Evolutionary conservation across 805 yeast species (phyloP).

Genomic region (Yamadazyma kitorensis): DNA sequence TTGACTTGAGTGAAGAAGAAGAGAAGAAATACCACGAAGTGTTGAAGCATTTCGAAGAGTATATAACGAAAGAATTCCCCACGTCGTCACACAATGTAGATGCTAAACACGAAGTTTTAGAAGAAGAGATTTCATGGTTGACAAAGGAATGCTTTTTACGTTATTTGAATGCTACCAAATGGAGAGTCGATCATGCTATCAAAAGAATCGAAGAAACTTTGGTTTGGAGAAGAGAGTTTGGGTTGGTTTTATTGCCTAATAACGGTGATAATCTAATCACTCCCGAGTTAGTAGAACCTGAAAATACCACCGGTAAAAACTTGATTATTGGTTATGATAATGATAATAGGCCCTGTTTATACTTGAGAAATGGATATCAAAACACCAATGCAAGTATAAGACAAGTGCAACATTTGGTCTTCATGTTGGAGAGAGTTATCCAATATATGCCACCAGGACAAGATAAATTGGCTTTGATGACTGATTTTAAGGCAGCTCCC

Average conservation of each 20-base stretch:
- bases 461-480: conserved; percentile 51
- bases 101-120: conserved; percentile 23
- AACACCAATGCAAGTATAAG: conserved; percentile 50
- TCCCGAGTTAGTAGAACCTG: conserved; percentile 43
- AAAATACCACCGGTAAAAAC: conserved; percentile 54
- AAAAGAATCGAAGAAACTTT: conserved; percentile 45
- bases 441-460: conserved; percentile 58
- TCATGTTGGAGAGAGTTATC: conserved; percentile 54
- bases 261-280: conserved; percentile 29
- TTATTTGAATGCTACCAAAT: conserved; percentile 51
- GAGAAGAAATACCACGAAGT: conserved; percentile 29
- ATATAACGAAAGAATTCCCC: conserved; percentile 10
- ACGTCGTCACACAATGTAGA: too few relatives aligned
- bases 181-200: conserved; percentile 44
- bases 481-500: conserved; percentile 52
- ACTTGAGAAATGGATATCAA: conserved; percentile 52
- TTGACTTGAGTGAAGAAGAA: conserved; percentile 28
- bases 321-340: conserved; percentile 53
- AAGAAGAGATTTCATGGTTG: conserved; percentile 42
- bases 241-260: conserved; percentile 32
- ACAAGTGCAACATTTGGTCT: conserved; percentile 56
- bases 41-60: conserved; percentile 27
- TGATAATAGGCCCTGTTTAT: conserved; percentile 52
- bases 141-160: conserved; percentile 53
- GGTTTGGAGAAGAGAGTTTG: conserved; percentile 57